Base-by-base conservation (phyloP, 495 filamentous ascomycete species). In the Schizothecium vesticola region DNA sequence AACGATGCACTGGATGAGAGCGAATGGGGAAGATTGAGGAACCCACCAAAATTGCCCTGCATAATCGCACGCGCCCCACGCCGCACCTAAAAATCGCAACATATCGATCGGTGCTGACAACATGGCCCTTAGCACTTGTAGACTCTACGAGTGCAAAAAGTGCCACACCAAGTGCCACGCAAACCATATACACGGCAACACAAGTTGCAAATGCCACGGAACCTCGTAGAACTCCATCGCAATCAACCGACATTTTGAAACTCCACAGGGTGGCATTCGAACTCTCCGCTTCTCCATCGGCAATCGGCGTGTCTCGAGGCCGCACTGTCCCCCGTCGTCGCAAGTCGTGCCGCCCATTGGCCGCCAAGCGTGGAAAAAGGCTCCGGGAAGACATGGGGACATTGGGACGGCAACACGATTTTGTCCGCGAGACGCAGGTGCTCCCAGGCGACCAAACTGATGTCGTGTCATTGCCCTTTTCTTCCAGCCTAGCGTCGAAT, bases 1-100 rank as follows among this genome's bases (percentile, higher is more conserved):
- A 93, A 75, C 85, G 93, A 70, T 94, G 91, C 74, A 93, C 93
- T 0, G 85, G 88, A 56, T 95, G 61, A 72, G 28, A 51, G 19
- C 43, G 29, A 25, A 43, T 43, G 33, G 33, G 33, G 31, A 12
- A 12, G 33, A 36, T 16, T 3, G 5, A 13, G 33, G 12, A 13
- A 13, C 31, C 16, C 33, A 43, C 33, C 13, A 43, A 43, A 43
- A 43, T 13, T 61, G 31, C 22, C 19, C 19, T n/a, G 22, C 29
- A 43, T 22, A 13, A 55, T n/a, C 43, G 43, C 43, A n/a, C 43
- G 43, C 43, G 16, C 43, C 33, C 33, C 43, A n/a, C 19, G 43
- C 43, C 43, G 8, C 43, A 51, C 43, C 12, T 51, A 51, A 51
- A 51, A 51, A 51, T 51, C 43, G 43, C 43, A 51, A 51, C 43